Evolutionary conservation across 345 rosid species (phyloP).

Genomic region (Moringa oleifera): DNA sequence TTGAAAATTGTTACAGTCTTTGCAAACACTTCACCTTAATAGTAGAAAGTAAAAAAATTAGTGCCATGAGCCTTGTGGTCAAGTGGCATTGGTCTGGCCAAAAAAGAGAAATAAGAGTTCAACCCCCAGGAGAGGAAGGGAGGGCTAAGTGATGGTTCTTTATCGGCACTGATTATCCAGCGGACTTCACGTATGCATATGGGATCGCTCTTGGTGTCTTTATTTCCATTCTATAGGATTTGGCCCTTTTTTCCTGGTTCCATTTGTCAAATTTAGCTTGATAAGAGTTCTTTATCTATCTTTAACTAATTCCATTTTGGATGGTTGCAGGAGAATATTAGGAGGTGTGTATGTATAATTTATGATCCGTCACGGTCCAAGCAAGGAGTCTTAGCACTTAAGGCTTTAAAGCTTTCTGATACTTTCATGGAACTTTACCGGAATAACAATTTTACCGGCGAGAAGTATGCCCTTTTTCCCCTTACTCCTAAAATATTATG

Average conservation of each 20-base stretch:
- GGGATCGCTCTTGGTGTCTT: not conserved
- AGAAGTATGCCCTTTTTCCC: constrained; percentile 54
- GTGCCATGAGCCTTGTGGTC: too few species aligned
- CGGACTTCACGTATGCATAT: not conserved
- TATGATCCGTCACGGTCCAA: constrained; percentile 94
- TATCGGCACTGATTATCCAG: not conserved
- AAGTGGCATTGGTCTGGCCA: too few species aligned
- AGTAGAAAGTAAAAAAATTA: too few species aligned
- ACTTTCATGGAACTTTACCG: constrained; percentile 93
- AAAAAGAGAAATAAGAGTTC: too few species aligned
- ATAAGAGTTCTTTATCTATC: not conserved
- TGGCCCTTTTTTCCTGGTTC: not conserved
- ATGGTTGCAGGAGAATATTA: constrained; percentile 75
- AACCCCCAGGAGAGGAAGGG: too few species aligned
- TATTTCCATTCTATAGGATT: not conserved
- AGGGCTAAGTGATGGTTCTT: not conserved
- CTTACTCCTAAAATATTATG: constrained; percentile 4
- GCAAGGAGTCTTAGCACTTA: constrained; percentile 87
- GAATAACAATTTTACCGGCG: constrained; percentile 80
- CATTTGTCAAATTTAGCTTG: not conserved
- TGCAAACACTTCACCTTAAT: too few species aligned
- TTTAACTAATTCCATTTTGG: not conserved
- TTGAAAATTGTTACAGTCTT: too few species aligned
- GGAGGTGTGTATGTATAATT: constrained; percentile 91
- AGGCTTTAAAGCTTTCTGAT: constrained; percentile 97